A percentile compares a stretch with the other conserved stretches of the same genome.
These are phyloP conservation scores for Leccinum pachyderme DNA, from an alignment of 1,284 basidiomycete genomes.

Conservation along the genomic window DNA sequence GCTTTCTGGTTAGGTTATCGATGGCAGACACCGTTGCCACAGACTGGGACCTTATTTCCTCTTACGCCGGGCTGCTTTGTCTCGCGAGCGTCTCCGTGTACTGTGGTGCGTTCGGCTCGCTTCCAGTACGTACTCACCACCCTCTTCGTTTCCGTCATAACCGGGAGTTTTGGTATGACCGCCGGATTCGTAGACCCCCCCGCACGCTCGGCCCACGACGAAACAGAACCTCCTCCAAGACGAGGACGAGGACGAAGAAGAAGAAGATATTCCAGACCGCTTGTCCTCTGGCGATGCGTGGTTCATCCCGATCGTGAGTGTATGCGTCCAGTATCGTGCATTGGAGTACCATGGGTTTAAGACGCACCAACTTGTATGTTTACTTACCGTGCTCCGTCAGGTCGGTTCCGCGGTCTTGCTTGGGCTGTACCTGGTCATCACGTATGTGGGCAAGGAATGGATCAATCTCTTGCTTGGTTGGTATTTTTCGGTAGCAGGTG, in stretches of 20 bases:
- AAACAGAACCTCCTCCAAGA: conserved; percentile 21
- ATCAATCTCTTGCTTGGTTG: conserved; percentile 77
- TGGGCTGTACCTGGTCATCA: conserved; percentile 68
- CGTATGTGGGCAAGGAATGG: conserved; percentile 80
- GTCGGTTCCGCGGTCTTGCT: conserved; percentile 65
- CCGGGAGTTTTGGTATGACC: not conserved
- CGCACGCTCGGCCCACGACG: not conserved
- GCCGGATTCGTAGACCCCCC: conserved; percentile 11
- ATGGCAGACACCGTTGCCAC: conserved; percentile 15
- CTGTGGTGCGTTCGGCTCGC: conserved; percentile 63
- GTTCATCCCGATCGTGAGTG: conserved; percentile 70
- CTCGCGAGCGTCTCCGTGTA: conserved; percentile 65
- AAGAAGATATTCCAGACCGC: conserved; percentile 52
- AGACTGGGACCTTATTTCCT: conserved; percentile 62
- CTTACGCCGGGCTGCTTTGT: conserved; percentile 63
- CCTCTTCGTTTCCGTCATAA: not conserved
- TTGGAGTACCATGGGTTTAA: not conserved
- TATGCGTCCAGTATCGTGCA: not conserved
- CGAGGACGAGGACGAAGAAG: conserved; percentile 35
- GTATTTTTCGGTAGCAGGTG: conserved; percentile 70
- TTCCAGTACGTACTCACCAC: conserved; percentile 48
- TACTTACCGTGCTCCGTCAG: conserved; percentile 33
- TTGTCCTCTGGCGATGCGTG: conserved; percentile 70
- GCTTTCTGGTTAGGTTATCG: not conserved
- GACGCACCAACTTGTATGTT: not conserved